A percentile compares a stretch with the other conserved stretches of the same genome.
These are phyloP conservation scores for Fusarium sp. DNA, from an alignment of 2,329 filamentous ascomycete species.

Conservation along the genomic window DNA sequence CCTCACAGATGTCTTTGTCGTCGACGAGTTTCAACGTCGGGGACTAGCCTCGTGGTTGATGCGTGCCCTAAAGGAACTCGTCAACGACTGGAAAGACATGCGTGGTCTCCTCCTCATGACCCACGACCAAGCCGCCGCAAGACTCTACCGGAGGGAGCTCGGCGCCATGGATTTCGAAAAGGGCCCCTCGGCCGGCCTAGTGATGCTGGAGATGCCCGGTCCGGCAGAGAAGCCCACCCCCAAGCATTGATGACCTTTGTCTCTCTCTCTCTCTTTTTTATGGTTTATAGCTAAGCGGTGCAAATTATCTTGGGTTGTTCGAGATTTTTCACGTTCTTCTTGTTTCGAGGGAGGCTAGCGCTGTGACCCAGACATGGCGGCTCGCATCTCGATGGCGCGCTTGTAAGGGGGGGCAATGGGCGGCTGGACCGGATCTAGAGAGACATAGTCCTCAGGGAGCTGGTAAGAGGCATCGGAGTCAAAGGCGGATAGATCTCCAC, in stretches of 20 bases:
- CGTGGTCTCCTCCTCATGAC: conserved; percentile 66
- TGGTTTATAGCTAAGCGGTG: conserved; percentile 32
- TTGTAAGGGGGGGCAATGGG: conserved; percentile 97
- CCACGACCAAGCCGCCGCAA: conserved; percentile 50
- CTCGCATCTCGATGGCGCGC: conserved; percentile 77
- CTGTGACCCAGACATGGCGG: conserved; percentile 47
- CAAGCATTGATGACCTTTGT: conserved; percentile 40
- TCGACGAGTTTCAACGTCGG: conserved; percentile 64
- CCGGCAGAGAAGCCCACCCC: conserved; percentile 49
- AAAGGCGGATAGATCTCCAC: conserved; percentile 91
- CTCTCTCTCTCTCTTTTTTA: conserved; percentile 8
- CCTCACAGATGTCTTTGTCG: conserved; percentile 71
- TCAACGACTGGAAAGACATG: conserved; percentile 65
- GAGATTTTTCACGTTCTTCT: conserved; percentile 26
- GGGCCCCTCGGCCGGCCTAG: conserved; percentile 51
- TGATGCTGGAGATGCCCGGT: conserved; percentile 54
- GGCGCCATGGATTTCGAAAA: conserved; percentile 56
- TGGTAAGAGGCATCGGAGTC: conserved; percentile 96
- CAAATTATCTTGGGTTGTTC: conserved; percentile 28
- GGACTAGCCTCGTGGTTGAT: conserved; percentile 73
- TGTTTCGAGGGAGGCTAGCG: conserved; percentile 31
- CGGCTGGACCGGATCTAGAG: conserved; percentile 90
- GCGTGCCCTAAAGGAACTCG: conserved; percentile 63
- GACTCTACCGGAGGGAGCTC: conserved; percentile 58
- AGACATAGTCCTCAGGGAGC: conserved; percentile 83